Evolutionary conservation across 345 rosid species (phyloP), one percentile per base, ranked within the genome.

Genomic region (Pugionium cornutum): DNA sequence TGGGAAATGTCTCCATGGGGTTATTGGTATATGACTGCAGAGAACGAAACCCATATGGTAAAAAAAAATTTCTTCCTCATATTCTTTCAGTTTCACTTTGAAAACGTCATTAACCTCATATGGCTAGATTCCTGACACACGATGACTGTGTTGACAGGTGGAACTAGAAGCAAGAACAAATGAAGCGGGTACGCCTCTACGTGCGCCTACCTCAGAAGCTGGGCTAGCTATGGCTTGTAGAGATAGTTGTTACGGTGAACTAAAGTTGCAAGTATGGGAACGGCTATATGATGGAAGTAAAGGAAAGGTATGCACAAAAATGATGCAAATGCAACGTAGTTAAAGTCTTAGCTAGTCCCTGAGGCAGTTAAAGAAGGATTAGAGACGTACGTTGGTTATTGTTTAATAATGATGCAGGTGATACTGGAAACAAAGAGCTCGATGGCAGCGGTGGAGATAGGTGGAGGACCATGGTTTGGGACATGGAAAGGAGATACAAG

Each of bases 401-500:
- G 43, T 39, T 43, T 43, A 49, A 64, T 9, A 6, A 49, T 43
- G 66, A 25, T 76, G 74, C 70, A 92, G 98, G 63, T 82, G 60
- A 77, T 89, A 46, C 72, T 92, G 78, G 90, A 92, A 6, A 83
- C 82, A 35, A 88, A 80, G 58, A 92, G 97, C 72, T 75, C 83
- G 53, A 83, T 86, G 96, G 96, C 96, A 4, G 97, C 96, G 0
- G 74, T 92, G 36, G 98, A 92, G 77, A 77, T 89, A 5, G 97
- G 98, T 68, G 98, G 98, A 76, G 98, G 98, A 25, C 98, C 97
- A 1, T 92, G 97, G 98, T 92, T 92, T 78, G 83, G 69, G 57
- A 70, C 87, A 28, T 92, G 98, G 98, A 86, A 84, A 76, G 92
- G 97, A 39, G 69, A 78, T 39, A 84, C 98, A 0, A 47, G 48